Base-by-base conservation (phyloP, 768 basidiomycete species). In the Tylopilus sp. region DNA sequence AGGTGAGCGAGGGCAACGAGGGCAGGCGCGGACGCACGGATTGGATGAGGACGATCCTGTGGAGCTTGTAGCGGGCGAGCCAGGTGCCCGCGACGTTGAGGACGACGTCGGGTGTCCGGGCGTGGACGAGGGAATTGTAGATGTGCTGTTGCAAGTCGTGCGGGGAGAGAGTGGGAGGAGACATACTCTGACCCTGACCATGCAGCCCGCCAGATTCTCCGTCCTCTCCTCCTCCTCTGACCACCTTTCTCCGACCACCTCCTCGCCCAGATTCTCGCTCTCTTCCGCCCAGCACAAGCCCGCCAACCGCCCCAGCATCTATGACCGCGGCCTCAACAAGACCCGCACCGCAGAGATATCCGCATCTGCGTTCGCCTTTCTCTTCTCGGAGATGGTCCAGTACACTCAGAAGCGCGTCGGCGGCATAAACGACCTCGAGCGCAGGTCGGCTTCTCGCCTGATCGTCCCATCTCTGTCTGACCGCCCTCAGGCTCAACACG, bases 331-430 rank as follows among this genome's bases (percentile, higher is more conserved):
- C 44, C 77, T 97, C 60, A 92, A 89, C 77, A 96, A 94, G 77
- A 85, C 90, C 3, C 84, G 90, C 38, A 78, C 83, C 13, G 72
- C 85, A 24, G 96, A 98, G 67, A 91, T 96, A 47, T 88, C 89
- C 16, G 77, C 85, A 6, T 79, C 86, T 3, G 88, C 93, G 1
- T 94, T 92, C 67, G 79, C 88, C 0, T 98, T 97, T 67, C 78
- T 98, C 52, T 94, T 98, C 71, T 89, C 89, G 5, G 95, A 98
- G 72, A 77, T 94, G 13, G 87, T 99, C 2, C 88, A 94, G 69
- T 98, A 98, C 72, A 96, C 92, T 1, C 97, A 98, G 74, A 94
- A 92, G 64, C 83, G 93, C 48, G 96, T 98, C 47, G 84, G 82
- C 62, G 96, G 95, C 8, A 94, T 99, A 57, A 89, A 91, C 68